phyloP scores from a whole-genome alignment of 1,284 basidiomycete species.

The Sporisorium reilianum region DNA sequence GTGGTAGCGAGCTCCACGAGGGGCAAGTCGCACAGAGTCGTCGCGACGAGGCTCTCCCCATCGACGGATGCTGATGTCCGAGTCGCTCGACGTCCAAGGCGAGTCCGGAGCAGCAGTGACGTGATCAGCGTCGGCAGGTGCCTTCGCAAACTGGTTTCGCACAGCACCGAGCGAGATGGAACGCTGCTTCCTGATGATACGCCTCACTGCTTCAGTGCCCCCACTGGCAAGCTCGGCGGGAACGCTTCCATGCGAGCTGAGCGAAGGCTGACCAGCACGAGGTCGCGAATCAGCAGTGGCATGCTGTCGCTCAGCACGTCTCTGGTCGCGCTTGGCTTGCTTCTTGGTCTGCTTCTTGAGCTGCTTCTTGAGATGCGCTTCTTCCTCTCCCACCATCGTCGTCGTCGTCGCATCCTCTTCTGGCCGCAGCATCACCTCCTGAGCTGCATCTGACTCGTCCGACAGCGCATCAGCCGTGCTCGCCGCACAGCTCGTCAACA shows the following conservation, averaged over 20 bases:
- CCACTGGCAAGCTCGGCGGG: background rate
- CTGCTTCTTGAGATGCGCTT: slow-evolving; percentile 19
- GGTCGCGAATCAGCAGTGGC: slow-evolving; percentile 1
- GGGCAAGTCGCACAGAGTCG: slow-evolving; percentile 17
- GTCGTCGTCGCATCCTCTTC: slow-evolving; percentile 1
- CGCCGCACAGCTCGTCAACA: slow-evolving; percentile 14
- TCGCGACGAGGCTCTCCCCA: slow-evolving; percentile 41
- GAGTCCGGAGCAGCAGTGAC: slow-evolving; percentile 25
- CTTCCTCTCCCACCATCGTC: slow-evolving; percentile 5
- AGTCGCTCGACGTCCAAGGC: slow-evolving; percentile 49
- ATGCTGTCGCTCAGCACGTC: slow-evolving; percentile 22
- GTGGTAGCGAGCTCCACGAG: slow-evolving; percentile 8
- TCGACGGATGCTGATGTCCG: slow-evolving; percentile 47
- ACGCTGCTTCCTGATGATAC: slow-evolving; percentile 26
- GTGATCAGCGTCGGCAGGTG: slow-evolving; percentile 1
- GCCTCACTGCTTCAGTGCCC: slow-evolving; percentile 6
- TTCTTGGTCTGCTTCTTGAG: slow-evolving; percentile 32
- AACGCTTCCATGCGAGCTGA: background rate
- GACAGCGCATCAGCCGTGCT: slow-evolving; percentile 12
- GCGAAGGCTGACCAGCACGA: background rate
- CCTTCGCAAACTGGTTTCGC: slow-evolving; percentile 13
- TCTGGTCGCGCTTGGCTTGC: slow-evolving; percentile 25
- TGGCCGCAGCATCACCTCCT: slow-evolving; percentile 2
- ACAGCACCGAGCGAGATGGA: slow-evolving; percentile 36
- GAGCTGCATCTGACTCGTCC: background rate